Evolutionary conservation across 164 flowering plant species (phyloP).

Genomic region (Tinospora cordifolia): DNA sequence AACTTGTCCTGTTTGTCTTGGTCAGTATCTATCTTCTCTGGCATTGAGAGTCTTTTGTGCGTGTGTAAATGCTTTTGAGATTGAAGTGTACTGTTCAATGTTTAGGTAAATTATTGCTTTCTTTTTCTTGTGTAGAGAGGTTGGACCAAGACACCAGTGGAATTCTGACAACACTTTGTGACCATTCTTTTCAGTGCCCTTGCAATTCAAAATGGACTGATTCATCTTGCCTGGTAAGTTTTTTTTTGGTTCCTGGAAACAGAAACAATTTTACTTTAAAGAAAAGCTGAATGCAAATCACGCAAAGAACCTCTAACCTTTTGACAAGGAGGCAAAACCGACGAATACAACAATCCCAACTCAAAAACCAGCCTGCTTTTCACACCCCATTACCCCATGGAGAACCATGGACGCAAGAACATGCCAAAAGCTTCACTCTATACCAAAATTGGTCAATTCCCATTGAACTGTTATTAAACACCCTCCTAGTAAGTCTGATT

Average conservation of each 20-base stretch:
- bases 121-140: slow-evolving; percentile 47
- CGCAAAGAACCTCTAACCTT: too few relatives aligned
- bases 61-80: neutral
- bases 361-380: too few relatives aligned
- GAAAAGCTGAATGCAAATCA: too few relatives aligned
- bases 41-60: neutral
- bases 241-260: too few relatives aligned
- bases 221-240: slow-evolving; percentile 79
- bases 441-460: too few relatives aligned
- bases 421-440: too few relatives aligned
- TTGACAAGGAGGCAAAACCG: too few relatives aligned
- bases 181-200: slow-evolving; percentile 89
- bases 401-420: too few relatives aligned
- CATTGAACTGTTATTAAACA: too few relatives aligned
- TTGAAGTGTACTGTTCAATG: neutral
- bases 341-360: too few relatives aligned
- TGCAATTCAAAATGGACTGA: slow-evolving; percentile 85
- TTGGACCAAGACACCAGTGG: slow-evolving; percentile 95
- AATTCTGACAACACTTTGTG: slow-evolving; percentile 67
- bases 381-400: too few relatives aligned
- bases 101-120: neutral
- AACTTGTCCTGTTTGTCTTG: slow-evolving; percentile 88
- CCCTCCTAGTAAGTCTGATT: slow-evolving; percentile 31
- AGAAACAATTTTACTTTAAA: too few relatives aligned
- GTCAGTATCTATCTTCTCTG: slow-evolving; percentile 30